These are phyloP conservation scores for Hypoxylon sp. DNA, from an alignment of 2,329 filamentous ascomycete species.

Conservation along the genomic window DNA sequence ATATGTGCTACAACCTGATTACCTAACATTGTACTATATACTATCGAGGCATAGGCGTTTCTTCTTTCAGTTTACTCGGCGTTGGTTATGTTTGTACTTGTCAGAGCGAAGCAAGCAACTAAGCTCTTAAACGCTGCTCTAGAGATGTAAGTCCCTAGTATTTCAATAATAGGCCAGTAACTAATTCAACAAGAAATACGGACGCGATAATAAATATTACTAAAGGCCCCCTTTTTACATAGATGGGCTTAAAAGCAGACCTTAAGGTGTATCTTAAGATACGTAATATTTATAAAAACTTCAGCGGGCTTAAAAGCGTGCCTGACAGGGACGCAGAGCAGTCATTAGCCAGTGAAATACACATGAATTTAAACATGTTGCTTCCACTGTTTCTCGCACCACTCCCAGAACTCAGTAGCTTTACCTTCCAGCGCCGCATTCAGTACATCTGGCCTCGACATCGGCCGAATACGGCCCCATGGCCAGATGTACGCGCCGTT, in stretches of 20 bases:
- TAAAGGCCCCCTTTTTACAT: too few species aligned
- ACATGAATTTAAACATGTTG: background rate
- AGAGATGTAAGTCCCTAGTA: background rate
- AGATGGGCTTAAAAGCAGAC: too few species aligned
- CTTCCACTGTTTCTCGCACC: slow-evolving; percentile 29
- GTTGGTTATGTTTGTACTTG: background rate
- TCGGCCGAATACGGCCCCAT: slow-evolving; percentile 13
- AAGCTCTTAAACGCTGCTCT: too few species aligned
- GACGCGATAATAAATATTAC: too few species aligned
- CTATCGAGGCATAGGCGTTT: background rate
- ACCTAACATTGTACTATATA: too few species aligned
- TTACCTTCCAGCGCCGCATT: slow-evolving; percentile 21
- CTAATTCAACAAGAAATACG: too few species aligned
- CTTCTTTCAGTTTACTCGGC: background rate
- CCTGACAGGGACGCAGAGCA: background rate
- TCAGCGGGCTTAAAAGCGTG: too few species aligned
- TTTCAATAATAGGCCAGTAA: too few species aligned
- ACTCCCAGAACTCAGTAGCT: slow-evolving; percentile 27
- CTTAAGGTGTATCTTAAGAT: too few species aligned
- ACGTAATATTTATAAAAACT: too few species aligned
- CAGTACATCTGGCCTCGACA: slow-evolving; percentile 18
- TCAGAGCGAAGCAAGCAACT: background rate
- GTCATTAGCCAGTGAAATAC: background rate
- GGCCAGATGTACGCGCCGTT: slow-evolving; percentile 36
- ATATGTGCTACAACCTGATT: background rate